Base-by-base conservation (phyloP, 1,139 yeast genomes). In the Yarrowia galli region DNA sequence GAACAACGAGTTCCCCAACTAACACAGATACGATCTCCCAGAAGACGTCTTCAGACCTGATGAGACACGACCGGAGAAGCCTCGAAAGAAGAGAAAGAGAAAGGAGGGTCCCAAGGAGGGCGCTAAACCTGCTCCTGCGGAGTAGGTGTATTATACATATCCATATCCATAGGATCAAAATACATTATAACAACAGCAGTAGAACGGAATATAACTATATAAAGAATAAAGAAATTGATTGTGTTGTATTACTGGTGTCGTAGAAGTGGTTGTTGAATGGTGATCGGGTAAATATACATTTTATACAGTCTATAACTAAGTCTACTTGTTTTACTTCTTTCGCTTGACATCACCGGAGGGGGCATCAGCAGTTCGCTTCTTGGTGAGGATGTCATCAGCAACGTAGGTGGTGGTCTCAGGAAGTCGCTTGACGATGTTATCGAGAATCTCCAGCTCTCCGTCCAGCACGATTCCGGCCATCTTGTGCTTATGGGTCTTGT, bases 1-100 rank as follows among this genome's bases (percentile, higher is more conserved):
- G 7, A 3, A 28, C 32, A 28, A 28, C 32, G 32, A 28, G 28
- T 25, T 25, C 36, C 63, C 48, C 43, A 48, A 48, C 69, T 68
- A 67, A 64, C 69, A 20, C 66, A 78, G 80, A 23, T 85, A 88
- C 77, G 97, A 93, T 72, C 80, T 95, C 49, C 97, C 98, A 18
- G 86, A 86, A 74, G 92, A 89, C 73, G 97, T 93, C 13, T 95
- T 89, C 74, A 87, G 80, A 7, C 96, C 89, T 71, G 95, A 88
- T 13, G 98, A 95, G 74, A 74, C 72, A 35, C 83, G 96, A 69
- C 98, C 98, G 0, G 78, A 79, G 12, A 89, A 87, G 74, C 77
- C 78, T 3, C 70, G 76, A 22, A 85, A 87, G 71, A 79, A 79
- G 72, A 80, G 81, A 69, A 86, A 86, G 74, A 75, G 86, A 69